Conservation (phyloP, 768 basidiomycete species). For the Mycena maculata region DNA sequence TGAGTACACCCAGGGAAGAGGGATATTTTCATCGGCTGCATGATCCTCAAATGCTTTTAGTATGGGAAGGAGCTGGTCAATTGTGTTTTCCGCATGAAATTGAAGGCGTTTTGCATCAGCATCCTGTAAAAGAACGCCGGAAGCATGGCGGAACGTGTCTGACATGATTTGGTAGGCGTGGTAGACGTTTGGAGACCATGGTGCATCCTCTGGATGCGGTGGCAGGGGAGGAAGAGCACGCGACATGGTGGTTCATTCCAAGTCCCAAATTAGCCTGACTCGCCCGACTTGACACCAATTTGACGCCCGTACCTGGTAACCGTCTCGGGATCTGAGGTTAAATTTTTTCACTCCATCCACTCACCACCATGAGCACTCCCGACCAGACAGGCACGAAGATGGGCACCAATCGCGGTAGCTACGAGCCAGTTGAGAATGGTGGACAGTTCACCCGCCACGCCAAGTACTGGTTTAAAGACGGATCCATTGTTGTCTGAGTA, state of each 20-base stretch:
- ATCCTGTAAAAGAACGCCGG: background rate
- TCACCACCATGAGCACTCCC: background rate
- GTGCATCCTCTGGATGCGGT: background rate
- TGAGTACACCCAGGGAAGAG: background rate
- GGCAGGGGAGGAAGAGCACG: slow-evolving; percentile 7
- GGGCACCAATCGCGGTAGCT: too few species aligned
- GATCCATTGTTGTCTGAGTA: background rate
- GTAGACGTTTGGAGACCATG: slow-evolving; percentile 8
- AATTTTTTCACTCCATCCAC: background rate
- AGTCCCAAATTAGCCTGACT: background rate
- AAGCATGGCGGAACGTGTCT: background rate
- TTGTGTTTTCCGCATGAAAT: background rate
- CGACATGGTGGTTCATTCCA: slow-evolving; percentile 1
- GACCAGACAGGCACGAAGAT: too few species aligned
- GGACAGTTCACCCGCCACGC: background rate
- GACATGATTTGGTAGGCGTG: background rate
- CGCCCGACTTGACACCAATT: too few species aligned
- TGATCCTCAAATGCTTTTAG: slow-evolving; percentile 1
- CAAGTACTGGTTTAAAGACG: background rate
- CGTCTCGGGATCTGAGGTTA: background rate
- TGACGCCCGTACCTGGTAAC: background rate
- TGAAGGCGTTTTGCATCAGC: slow-evolving; percentile 6
- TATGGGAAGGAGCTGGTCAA: background rate
- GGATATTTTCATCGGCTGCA: slow-evolving; percentile 3
- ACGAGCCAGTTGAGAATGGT: background rate